phyloP scores from a whole-genome alignment of 305 asterid genomes.

The Solanum aculeatissimum region DNA sequence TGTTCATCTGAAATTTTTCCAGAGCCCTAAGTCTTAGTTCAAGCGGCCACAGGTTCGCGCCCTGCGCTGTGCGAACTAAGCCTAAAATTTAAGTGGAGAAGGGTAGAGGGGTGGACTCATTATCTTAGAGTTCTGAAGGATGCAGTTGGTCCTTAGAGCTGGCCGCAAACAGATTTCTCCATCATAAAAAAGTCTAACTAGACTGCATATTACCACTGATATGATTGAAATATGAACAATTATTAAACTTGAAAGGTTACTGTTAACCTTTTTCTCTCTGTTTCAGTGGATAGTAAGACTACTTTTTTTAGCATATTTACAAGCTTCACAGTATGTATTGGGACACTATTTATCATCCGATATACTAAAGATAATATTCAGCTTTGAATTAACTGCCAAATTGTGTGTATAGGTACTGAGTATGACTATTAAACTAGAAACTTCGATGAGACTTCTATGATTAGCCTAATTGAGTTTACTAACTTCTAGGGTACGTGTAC shows the following conservation, averaged over 20 bases:
- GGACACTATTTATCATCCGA: not conserved
- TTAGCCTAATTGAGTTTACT: not conserved
- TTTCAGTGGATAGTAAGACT: not conserved
- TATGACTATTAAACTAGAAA: not conserved
- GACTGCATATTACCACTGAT: not conserved
- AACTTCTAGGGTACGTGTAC: not conserved
- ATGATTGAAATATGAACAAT: not conserved
- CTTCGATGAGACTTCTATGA: not conserved
- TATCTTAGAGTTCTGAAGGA: not conserved
- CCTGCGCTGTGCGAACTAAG: not conserved
- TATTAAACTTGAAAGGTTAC: not conserved
- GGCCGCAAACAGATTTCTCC: not conserved
- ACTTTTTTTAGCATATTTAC: not conserved
- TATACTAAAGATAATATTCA: not conserved
- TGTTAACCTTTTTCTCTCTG: not conserved
- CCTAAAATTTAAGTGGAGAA: not conserved
- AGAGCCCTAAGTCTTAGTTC: not conserved
- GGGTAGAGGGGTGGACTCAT: not conserved
- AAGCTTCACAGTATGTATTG: not conserved
- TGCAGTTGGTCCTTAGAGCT: not conserved
- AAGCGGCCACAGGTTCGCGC: not conserved
- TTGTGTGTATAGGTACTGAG: not conserved
- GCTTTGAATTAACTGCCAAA: not conserved
- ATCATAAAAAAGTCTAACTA: not conserved
- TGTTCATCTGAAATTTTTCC: not conserved